Conservation (phyloP, 305 asterid species). For the Fraxinus albicans region DNA sequence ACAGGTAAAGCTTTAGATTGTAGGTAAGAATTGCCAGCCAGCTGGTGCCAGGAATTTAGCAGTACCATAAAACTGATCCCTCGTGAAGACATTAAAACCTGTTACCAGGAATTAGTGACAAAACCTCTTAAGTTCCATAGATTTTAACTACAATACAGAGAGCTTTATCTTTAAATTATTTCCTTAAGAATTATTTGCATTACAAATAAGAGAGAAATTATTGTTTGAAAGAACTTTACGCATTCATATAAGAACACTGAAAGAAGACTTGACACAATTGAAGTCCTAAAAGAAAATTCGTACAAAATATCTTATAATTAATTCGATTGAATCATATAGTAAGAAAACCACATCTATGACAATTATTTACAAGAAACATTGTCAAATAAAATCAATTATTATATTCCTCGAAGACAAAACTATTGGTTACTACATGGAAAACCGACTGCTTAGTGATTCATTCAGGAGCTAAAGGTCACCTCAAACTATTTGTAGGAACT, state of each 20-base stretch:
- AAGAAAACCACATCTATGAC: not conserved
- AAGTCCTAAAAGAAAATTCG: not conserved
- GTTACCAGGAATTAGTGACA: not conserved
- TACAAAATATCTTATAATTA: not conserved
- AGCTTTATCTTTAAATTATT: not conserved
- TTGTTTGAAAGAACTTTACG: not conserved
- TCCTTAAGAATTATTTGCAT: not conserved
- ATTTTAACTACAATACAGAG: not conserved
- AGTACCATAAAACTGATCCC: not conserved
- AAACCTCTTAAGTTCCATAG: not conserved
- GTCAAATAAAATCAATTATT: not conserved
- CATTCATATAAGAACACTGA: not conserved
- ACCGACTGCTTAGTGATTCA: not conserved
- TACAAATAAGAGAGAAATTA: not conserved
- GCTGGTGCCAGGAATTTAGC: not conserved
- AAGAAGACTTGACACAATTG: not conserved
- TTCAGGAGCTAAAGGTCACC: not conserved
- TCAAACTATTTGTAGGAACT: not conserved
- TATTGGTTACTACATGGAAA: not conserved
- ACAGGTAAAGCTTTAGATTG: not conserved
- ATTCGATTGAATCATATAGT: not conserved
- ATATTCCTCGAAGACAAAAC: not conserved
- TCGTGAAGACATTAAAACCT: not conserved
- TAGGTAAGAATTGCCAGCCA: not conserved
- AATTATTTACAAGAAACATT: not conserved